Conservation (phyloP, 2,329 filamentous ascomycete genomes). For the Calonectria hawksworthii region DNA sequence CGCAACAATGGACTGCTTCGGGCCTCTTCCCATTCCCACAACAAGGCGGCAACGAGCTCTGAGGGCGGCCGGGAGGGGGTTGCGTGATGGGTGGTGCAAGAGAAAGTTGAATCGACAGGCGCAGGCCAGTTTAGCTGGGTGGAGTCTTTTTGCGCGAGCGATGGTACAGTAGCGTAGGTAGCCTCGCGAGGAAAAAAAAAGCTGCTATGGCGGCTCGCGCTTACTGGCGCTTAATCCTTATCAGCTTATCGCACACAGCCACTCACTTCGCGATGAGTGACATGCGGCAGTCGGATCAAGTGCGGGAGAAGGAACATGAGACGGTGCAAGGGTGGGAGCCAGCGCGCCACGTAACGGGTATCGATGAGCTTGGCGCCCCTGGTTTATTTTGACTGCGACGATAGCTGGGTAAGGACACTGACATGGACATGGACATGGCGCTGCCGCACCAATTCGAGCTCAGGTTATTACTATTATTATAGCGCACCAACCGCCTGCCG, state of each 20-base stretch:
- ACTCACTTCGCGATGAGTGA: not conserved
- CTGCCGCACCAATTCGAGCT: slow-evolving; percentile 11
- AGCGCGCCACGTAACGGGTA: slow-evolving; percentile 17
- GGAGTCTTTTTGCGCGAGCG: slow-evolving; percentile 27
- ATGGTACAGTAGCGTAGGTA: slow-evolving; percentile 12
- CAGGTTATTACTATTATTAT: not conserved
- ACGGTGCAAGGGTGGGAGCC: not conserved
- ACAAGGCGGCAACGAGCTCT: slow-evolving; percentile 21
- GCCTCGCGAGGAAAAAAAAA: slow-evolving; percentile 18
- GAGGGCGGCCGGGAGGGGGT: not conserved
- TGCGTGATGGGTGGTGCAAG: slow-evolving; percentile 14
- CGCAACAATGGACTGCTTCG: slow-evolving; percentile 53
- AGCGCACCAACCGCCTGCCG: not conserved
- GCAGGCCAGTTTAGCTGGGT: slow-evolving; percentile 25
- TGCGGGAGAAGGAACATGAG: slow-evolving; percentile 19
- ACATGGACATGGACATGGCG: slow-evolving; percentile 5
- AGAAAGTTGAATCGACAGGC: slow-evolving; percentile 23
- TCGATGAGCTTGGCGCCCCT: slow-evolving; percentile 4
- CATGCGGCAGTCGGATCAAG: slow-evolving; percentile 19
- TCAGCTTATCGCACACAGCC: slow-evolving; percentile 6
- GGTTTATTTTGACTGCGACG: slow-evolving; percentile 16
- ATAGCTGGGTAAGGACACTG: not conserved
- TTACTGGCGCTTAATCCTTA: slow-evolving; percentile 17
- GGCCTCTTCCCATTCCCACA: slow-evolving; percentile 54
- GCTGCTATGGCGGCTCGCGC: not conserved